phyloP scores from a whole-genome alignment of 805 yeast genomes.

The Candida golubevii region DNA sequence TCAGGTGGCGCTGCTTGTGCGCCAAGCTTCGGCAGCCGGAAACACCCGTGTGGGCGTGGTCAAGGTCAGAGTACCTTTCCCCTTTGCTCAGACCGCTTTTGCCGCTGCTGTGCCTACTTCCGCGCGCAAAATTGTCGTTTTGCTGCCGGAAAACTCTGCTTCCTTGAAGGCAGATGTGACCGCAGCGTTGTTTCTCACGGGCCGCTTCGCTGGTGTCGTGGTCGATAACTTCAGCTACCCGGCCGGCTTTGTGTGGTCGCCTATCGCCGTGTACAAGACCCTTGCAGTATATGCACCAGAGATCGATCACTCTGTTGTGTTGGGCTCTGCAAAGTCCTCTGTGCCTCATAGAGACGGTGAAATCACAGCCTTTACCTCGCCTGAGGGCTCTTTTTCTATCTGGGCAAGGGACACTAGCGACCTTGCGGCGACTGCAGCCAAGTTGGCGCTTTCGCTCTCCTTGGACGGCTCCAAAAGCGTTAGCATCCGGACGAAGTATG shows the following conservation, averaged over 20 bases:
- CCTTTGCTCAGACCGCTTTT: constrained; percentile 66
- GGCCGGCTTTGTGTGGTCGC: constrained; percentile 53
- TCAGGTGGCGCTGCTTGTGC: constrained; percentile 45
- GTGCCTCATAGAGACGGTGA: neutral
- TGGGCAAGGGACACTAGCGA: constrained; percentile 68
- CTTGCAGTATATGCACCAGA: constrained; percentile 38
- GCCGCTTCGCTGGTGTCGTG: constrained; percentile 31
- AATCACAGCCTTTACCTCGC: constrained; percentile 39
- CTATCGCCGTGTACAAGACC: constrained; percentile 47
- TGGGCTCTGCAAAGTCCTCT: constrained; percentile 19
- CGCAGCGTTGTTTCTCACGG: constrained; percentile 59
- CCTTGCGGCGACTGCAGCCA: constrained; percentile 53
- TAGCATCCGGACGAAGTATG: constrained; percentile 60
- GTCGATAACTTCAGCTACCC: constrained; percentile 53
- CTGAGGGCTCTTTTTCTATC: constrained; percentile 46
- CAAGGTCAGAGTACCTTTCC: constrained; percentile 72
- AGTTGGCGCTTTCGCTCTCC: constrained; percentile 65
- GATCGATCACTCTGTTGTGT: constrained; percentile 26
- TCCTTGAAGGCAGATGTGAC: constrained; percentile 66
- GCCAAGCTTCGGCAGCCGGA: constrained; percentile 23
- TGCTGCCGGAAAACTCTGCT: constrained; percentile 51
- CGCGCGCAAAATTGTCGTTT: constrained; percentile 57
- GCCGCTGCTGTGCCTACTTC: constrained; percentile 53
- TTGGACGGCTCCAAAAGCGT: constrained; percentile 52
- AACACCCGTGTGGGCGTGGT: constrained; percentile 50